Evolutionary conservation across 2,329 filamentous ascomycete species (phyloP), one percentile per base, ranked within the genome.

Genomic region (Berkeleyomyces basicola): DNA sequence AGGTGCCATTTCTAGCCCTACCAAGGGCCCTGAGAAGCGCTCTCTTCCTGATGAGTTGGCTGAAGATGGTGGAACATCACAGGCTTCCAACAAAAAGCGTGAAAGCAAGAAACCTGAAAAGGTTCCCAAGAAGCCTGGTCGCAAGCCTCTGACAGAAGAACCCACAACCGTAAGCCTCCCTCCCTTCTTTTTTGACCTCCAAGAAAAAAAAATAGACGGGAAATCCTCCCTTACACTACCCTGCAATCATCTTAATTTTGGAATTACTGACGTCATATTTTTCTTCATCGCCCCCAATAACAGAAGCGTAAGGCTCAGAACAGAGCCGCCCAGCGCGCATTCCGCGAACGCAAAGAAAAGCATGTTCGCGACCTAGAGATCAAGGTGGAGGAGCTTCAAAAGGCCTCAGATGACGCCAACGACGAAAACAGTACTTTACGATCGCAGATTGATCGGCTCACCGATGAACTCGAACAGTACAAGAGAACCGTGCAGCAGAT

Each of bases 221-320:
- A 14, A 39, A n/a, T 14, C 51, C 23, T 39, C 31, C 33, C 10
- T 14, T 7, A n/a, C 14, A 55, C 39, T 9, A 55, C 46, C 46
- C 46, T 55, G 33, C 33, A 0, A n/a, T 23, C 23, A 23, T 23
- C 23, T 23, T 23, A 16, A 36, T 7, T 16, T 36, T 14, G 23
- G 6, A 23, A 39, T 55, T 62, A 33, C 55, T 62, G 40, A 64
- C 44, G 23, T 44, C 43, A 42, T 42, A n/a, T 40, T 49, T 53
- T 7, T 31, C n/a, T 55, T 39, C 3, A 7, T n/a, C 33, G 11
- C 51, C 49, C 51, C 49, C 47, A 70, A 72, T 23, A 68, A 72
- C 67, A 95, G 90, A 95, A 95, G 76, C 86, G 90, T 69, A 99
- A 99, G 76, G 93, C 93, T 7, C 91, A 96, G 71, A 96, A 96